Base-by-base conservation (phyloP, 345 rosid genomes). In the Eutrema heterophyllum region DNA sequence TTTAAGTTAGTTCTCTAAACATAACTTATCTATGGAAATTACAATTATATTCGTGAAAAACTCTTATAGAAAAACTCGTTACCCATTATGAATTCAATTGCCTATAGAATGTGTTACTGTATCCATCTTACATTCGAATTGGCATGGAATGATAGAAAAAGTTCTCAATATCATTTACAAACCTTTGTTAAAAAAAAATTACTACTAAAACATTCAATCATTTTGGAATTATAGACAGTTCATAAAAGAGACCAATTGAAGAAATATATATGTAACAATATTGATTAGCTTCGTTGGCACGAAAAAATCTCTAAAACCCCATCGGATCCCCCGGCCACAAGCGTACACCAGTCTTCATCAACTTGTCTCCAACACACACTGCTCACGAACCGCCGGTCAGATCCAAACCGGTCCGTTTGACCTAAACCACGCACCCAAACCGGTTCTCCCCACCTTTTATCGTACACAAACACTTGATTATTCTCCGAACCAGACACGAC, bases 321-420 rank as follows among this genome's bases (percentile, higher is more conserved):
- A 73, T 89, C 84, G 1, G 98, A 93, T 21, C 96, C 98, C 14
- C 97, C 97, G 0, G 96, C 89, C 7, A 89, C 83, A 3, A 93
- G 85, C 5, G 84, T 81, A 77, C 94, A 88, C 54, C 61, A 58
- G 2, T 91, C 94, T n/a, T 81, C 91, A 3, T 51, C 82, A 9
- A 65, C 84, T 85, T 86, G 97, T 71, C 87, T 86, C 96, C 90
- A 91, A 67, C 91, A 86, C 68, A 93, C 96, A 56, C 98, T 85
- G 53, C 89, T 93, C 10, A 90, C 89, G 36, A 90, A 86, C 75
- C 84, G 83, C 5, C 54, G 18, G 5, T 64, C 81, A 5, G 32
- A 11, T n/a, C 81, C 61, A 2, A 26, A 41, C 48, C 45, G 33
- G 63, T 32, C 50, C 27, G 11, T 5, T 40, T 67, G 61, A 56